A percentile compares a stretch with the other conserved stretches of the same genome.
These are phyloP conservation scores for Angophora floribunda DNA, from an alignment of 345 rosid genomes.

Conservation along the genomic window DNA sequence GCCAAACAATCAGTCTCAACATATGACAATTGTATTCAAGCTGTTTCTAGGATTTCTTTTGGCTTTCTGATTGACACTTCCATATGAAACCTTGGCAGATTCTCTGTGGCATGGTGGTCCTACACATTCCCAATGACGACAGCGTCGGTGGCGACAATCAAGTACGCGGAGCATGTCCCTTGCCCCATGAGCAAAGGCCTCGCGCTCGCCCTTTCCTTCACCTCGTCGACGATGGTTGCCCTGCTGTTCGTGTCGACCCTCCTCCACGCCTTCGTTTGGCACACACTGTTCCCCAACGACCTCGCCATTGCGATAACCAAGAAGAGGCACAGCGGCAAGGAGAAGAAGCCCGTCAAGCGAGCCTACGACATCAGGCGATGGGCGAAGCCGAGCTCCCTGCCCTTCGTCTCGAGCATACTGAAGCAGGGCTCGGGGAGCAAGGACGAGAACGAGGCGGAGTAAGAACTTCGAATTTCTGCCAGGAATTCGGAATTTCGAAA, in stretches of 20 bases:
- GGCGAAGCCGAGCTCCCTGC: slow-evolving; percentile 43
- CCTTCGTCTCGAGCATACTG: neutral
- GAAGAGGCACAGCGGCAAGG: slow-evolving; percentile 37
- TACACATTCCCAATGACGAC: slow-evolving; percentile 97
- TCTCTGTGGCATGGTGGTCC: slow-evolving; percentile 97
- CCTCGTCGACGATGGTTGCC: slow-evolving; percentile 72
- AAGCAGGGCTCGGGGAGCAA: neutral
- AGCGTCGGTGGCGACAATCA: slow-evolving; percentile 77
- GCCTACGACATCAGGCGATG: slow-evolving; percentile 58
- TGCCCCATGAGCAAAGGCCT: slow-evolving; percentile 43
- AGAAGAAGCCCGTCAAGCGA: slow-evolving; percentile 53
- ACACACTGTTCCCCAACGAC: slow-evolving; percentile 68
- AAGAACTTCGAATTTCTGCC: neutral
- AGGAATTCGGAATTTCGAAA: neutral
- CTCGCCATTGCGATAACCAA: slow-evolving; percentile 86
- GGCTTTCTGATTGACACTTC: neutral
- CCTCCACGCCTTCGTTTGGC: slow-evolving; percentile 77
- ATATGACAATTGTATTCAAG: neutral
- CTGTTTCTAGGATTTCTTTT: neutral
- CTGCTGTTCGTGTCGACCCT: slow-evolving; percentile 57
- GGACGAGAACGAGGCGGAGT: neutral
- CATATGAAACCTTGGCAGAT: slow-evolving; percentile 22
- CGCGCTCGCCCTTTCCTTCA: slow-evolving; percentile 62
- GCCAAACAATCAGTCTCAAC: neutral
- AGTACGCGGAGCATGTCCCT: slow-evolving; percentile 83